Percentiles rank a stretch among this genome's conserved stretches.
These are phyloP conservation scores for Kurtzmaniella quercitrusa DNA, from an alignment of 1,139 yeast species.

Conservation along the genomic window DNA sequence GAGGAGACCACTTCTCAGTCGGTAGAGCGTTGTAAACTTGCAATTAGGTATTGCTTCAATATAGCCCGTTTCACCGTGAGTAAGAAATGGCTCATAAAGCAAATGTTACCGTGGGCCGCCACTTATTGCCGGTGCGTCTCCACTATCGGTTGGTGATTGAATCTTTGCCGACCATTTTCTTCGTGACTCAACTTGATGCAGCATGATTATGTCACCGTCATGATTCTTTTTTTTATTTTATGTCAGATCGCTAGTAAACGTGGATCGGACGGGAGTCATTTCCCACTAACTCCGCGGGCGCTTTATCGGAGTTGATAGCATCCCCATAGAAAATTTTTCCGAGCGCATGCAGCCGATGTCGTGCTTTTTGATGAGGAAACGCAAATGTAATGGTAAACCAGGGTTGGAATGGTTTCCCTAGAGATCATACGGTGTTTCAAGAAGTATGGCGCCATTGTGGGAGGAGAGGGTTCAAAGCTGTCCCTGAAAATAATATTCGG, in stretches of 20 bases:
- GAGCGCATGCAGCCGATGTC: not conserved
- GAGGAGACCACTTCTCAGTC: too few relatives aligned
- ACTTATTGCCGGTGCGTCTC: too few relatives aligned
- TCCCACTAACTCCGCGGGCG: not conserved
- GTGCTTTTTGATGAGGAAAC: not conserved
- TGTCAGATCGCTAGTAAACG: not conserved
- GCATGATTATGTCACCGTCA: not conserved
- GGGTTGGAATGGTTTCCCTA: too few relatives aligned
- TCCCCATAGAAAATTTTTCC: not conserved
- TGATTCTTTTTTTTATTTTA: not conserved
- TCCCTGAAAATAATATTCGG: not conserved
- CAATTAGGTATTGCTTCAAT: too few relatives aligned
- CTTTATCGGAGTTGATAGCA: not conserved
- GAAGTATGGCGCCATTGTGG: not conserved
- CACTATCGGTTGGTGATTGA: not conserved
- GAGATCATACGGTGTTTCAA: not conserved
- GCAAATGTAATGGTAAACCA: not conserved
- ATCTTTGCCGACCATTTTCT: not conserved
- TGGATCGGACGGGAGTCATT: not conserved
- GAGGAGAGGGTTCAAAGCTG: not conserved
- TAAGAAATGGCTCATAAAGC: too few relatives aligned
- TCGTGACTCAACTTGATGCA: not conserved
- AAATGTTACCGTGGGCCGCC: too few relatives aligned
- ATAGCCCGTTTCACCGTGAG: too few relatives aligned
- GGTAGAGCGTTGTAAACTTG: too few relatives aligned